Percentiles rank a stretch among this genome's conserved stretches.
These are phyloP conservation scores for Pythium angustatum DNA, from an alignment of 352 stramenopile species.

Conservation along the genomic window DNA sequence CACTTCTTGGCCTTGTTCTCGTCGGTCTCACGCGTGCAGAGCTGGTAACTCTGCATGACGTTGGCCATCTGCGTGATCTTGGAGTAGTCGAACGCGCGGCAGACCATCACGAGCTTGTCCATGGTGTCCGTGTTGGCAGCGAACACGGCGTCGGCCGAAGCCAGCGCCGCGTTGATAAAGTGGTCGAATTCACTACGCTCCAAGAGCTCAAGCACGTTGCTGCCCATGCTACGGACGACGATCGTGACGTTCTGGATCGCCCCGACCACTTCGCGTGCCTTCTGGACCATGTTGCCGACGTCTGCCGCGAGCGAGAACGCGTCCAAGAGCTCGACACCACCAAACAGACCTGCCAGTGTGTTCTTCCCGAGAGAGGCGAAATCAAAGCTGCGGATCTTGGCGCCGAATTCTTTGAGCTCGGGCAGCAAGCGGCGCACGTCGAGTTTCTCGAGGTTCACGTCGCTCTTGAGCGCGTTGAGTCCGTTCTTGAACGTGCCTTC, in stretches of 20 bases:
- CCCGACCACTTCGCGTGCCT: conserved; percentile 1
- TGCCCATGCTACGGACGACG: conserved; percentile 10
- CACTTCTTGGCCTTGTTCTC: neutral
- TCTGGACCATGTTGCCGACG: neutral
- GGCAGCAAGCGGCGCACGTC: neutral
- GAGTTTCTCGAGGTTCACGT: neutral
- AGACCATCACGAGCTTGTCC: neutral
- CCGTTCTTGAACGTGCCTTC: too few species aligned
- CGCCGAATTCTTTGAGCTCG: neutral
- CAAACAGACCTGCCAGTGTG: neutral
- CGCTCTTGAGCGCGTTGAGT: too few species aligned
- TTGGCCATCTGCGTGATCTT: neutral
- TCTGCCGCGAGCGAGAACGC: neutral
- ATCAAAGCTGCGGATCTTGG: conserved; percentile 7
- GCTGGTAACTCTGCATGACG: neutral
- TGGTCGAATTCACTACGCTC: conserved; percentile 4
- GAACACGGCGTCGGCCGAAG: neutral
- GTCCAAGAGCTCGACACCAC: neutral
- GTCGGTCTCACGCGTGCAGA: conserved; percentile 8
- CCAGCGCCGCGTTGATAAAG: conserved; percentile 3
- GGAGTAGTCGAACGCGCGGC: conserved; percentile 10
- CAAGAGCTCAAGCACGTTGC: conserved; percentile 4
- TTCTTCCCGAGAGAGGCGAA: neutral
- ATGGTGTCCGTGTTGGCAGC: neutral
- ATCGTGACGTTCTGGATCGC: neutral